These are phyloP conservation scores for Linnemannia schmuckeri DNA, from an alignment of 192 early-diverging fungal genomes.

Conservation along the genomic window DNA sequence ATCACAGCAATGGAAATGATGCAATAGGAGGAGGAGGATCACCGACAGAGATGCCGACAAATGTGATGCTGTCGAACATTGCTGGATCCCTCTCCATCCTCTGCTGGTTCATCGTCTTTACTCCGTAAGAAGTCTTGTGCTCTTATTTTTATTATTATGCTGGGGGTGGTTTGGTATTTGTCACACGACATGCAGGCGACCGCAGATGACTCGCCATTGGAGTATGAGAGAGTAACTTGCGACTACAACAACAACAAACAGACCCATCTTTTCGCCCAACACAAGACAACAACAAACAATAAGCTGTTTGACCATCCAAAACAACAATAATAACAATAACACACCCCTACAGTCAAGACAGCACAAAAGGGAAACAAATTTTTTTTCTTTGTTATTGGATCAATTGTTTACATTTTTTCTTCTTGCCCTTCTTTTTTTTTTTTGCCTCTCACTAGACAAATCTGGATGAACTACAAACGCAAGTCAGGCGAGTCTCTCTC, in stretches of 20 bases:
- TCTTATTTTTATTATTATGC: background rate
- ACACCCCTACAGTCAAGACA: background rate
- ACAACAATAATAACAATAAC: background rate
- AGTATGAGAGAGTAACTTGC: too few relatives aligned
- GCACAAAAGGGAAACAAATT: background rate
- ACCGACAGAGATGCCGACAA: background rate
- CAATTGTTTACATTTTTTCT: background rate
- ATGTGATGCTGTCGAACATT: slow-evolving; percentile 25
- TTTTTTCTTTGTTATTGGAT: background rate
- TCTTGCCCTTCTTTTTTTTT: background rate
- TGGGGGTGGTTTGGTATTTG: background rate
- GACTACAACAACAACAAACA: background rate
- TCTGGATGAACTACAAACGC: slow-evolving; percentile 80
- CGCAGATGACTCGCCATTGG: background rate
- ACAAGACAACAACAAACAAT: background rate
- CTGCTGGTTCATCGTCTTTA: slow-evolving; percentile 50
- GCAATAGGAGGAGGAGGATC: background rate
- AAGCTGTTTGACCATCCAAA: background rate
- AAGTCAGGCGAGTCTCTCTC: slow-evolving; percentile 84
- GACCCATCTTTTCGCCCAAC: background rate
- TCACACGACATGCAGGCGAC: background rate
- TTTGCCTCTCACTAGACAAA: slow-evolving; percentile 62
- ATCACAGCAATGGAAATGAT: background rate
- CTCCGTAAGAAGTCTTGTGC: slow-evolving; percentile 31
- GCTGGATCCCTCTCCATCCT: slow-evolving; percentile 36